phyloP scores from a whole-genome alignment of 306 rosid species.

The Vigna hirtella region DNA sequence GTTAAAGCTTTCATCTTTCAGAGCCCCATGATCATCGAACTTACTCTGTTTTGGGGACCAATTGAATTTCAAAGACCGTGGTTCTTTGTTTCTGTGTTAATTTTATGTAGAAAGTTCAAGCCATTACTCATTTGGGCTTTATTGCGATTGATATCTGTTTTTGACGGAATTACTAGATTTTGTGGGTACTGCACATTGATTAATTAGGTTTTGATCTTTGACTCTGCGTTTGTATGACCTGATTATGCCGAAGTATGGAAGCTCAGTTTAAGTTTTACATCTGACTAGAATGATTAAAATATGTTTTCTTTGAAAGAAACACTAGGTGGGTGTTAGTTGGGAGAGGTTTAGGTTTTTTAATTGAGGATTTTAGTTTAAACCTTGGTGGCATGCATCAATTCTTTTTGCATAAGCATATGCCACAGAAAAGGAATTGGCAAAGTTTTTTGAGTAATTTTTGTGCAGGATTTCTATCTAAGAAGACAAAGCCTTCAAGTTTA shows the following conservation, averaged over 20 bases:
- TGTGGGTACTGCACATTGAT: not conserved
- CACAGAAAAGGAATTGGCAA: constrained; percentile 21
- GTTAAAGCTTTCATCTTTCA: constrained; percentile 5
- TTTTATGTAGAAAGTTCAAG: not conserved
- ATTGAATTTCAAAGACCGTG: constrained; percentile 1
- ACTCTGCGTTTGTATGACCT: constrained; percentile 20
- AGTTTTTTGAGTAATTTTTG: constrained; percentile 10
- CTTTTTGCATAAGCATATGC: not conserved
- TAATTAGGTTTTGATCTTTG: constrained; percentile 9
- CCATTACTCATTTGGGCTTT: not conserved
- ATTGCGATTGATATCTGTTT: constrained; percentile 20
- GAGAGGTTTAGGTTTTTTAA: constrained; percentile 22
- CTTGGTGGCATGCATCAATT: not conserved
- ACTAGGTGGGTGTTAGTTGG: constrained; percentile 11
- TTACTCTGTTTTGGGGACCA: constrained; percentile 17
- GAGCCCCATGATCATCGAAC: not conserved
- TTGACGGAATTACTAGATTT: not conserved
- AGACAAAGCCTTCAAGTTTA: constrained; percentile 69
- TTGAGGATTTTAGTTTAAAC: constrained; percentile 8
- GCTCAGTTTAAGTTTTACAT: constrained; percentile 18
- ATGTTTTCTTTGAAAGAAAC: constrained; percentile 7
- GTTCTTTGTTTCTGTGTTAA: not conserved
- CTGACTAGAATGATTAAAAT: constrained; percentile 17
- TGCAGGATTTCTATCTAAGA: constrained; percentile 57
- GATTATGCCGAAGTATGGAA: constrained; percentile 8